Percentiles rank a stretch among this genome's conserved stretches.
These are phyloP conservation scores for Viola pubescens DNA, from an alignment of 441 rosid genomes.

Conservation along the genomic window DNA sequence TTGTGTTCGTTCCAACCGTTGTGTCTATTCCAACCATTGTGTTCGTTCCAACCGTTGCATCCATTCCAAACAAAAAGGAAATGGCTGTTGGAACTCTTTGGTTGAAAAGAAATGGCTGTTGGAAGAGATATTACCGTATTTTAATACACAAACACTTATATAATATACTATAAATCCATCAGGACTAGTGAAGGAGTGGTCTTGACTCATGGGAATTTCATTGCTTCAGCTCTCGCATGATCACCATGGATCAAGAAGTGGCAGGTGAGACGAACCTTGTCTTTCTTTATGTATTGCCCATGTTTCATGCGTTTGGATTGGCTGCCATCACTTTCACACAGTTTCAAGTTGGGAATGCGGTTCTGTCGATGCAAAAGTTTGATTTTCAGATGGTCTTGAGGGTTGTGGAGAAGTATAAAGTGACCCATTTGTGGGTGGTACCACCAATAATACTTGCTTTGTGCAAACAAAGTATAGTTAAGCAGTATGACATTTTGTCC, in stretches of 20 bases:
- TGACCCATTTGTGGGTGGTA: conserved; percentile 61
- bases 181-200: conserved; percentile 79
- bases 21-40: too few relatives aligned
- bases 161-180: too few relatives aligned
- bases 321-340: conserved; percentile 37
- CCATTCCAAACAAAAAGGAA: too few relatives aligned
- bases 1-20: too few relatives aligned
- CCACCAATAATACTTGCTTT: conserved; percentile 70
- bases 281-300: conserved; percentile 59
- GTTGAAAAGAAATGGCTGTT: too few relatives aligned
- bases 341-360: conserved; percentile 52
- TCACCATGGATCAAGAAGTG: conserved; percentile 49
- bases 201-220: conserved; percentile 67
- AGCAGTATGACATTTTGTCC: conserved; percentile 55
- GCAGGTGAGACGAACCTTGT: conserved; percentile 43
- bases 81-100: too few relatives aligned
- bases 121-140: too few relatives aligned
- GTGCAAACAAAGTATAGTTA: conserved; percentile 43
- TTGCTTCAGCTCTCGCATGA: conserved; percentile 60
- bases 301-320: conserved; percentile 86
- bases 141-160: too few relatives aligned
- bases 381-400: conserved; percentile 48
- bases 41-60: too few relatives aligned
- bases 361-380: conserved; percentile 59
- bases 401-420: conserved; percentile 48